Evolutionary conservation across 2,329 filamentous ascomycete species (phyloP).

Genomic region (Bipolaris cookei): DNA sequence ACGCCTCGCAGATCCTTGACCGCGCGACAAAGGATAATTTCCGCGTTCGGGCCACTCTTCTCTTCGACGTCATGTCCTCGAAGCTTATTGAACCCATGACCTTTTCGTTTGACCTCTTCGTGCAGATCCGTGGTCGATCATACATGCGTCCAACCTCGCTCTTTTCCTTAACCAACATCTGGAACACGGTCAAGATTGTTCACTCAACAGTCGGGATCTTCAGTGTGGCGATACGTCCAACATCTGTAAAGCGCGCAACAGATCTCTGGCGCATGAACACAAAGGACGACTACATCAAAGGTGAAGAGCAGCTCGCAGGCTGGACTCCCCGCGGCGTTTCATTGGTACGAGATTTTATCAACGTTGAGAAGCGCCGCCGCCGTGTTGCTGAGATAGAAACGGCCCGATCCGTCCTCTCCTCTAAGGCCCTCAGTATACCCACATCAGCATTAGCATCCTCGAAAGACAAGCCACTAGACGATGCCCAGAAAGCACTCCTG

Average conservation of each 20-base stretch:
- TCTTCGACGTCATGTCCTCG: slow-evolving; percentile 83
- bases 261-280: slow-evolving; percentile 98
- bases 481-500: slow-evolving; percentile 52
- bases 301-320: slow-evolving; percentile 81
- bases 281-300: slow-evolving; percentile 92
- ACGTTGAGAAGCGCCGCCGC: slow-evolving; percentile 72
- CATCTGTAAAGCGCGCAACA: slow-evolving; percentile 86
- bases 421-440: slow-evolving; percentile 49
- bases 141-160: slow-evolving; percentile 87
- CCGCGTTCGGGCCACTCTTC: slow-evolving; percentile 83
- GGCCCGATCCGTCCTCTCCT: slow-evolving; percentile 69
- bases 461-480: slow-evolving; percentile 27
- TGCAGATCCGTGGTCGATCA: slow-evolving; percentile 82
- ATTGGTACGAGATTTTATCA: slow-evolving; percentile 85
- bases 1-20: slow-evolving; percentile 91
- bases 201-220: slow-evolving; percentile 88
- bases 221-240: slow-evolving; percentile 82
- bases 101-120: slow-evolving; percentile 79
- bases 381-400: slow-evolving; percentile 82
- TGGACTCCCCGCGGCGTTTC: slow-evolving; percentile 93
- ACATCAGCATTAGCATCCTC: slow-evolving; percentile 22
- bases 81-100: slow-evolving; percentile 87
- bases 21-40: slow-evolving; percentile 91
- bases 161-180: slow-evolving; percentile 81
- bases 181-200: slow-evolving; percentile 83